A percentile compares a stretch with the other conserved stretches of the same genome.
Conservation (phyloP, 768 basidiomycete species). For the Lactifluus pinguis region DNA sequence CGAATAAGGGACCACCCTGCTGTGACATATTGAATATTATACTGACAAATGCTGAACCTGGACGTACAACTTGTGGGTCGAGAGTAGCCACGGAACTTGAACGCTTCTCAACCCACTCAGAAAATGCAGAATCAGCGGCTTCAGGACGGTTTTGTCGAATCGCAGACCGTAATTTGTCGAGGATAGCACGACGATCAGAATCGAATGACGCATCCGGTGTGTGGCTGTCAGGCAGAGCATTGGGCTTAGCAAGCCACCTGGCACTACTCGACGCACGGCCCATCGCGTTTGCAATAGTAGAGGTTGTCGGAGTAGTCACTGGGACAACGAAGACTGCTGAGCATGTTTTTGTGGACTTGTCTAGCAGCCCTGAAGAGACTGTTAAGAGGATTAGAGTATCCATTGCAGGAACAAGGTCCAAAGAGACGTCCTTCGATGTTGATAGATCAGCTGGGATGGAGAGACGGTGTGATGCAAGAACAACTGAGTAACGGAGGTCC, state of each 20-base stretch:
- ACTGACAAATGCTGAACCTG: background rate
- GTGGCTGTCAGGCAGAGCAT: slow-evolving; percentile 3
- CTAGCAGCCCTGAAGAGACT: slow-evolving; percentile 31
- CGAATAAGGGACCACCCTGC: slow-evolving; percentile 20
- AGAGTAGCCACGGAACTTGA: background rate
- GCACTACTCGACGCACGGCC: slow-evolving; percentile 38
- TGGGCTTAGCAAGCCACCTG: slow-evolving; percentile 37
- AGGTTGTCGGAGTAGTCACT: slow-evolving; percentile 39
- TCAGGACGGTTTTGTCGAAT: slow-evolving; percentile 39
- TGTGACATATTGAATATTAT: background rate
- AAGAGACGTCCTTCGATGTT: slow-evolving; percentile 25
- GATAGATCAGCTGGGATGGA: slow-evolving; percentile 40
- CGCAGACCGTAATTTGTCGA: slow-evolving; percentile 32
- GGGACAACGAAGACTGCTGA: slow-evolving; percentile 57
- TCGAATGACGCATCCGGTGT: slow-evolving; percentile 16
- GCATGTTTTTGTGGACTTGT: slow-evolving; percentile 22
- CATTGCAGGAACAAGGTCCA: slow-evolving; percentile 28
- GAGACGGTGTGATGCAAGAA: slow-evolving; percentile 46
- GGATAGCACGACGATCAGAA: slow-evolving; percentile 25
- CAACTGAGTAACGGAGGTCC: slow-evolving; percentile 60
- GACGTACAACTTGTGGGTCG: background rate
- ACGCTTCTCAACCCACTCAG: slow-evolving; percentile 42
- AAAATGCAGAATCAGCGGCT: slow-evolving; percentile 50
- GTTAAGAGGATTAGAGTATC: slow-evolving; percentile 45
- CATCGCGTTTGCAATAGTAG: slow-evolving; percentile 57